Evolutionary conservation across 257 asterid species (phyloP).

Genomic region (Rehmannia glutinosa): DNA sequence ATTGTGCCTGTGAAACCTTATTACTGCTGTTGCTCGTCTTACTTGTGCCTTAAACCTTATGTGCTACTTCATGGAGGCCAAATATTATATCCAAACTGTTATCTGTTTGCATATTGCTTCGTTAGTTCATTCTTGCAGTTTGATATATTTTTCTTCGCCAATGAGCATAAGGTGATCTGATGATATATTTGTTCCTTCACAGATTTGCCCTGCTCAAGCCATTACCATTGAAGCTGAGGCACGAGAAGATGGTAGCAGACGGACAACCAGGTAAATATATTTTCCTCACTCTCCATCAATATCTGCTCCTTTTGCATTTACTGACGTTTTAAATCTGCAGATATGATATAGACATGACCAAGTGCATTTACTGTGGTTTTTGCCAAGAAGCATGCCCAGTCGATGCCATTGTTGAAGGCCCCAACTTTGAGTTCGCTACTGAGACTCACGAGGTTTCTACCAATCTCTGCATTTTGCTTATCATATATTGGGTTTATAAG

Average conservation of each 20-base stretch:
- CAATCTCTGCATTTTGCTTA: neutral
- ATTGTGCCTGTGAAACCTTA: neutral
- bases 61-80: neutral
- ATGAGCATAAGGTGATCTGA: neutral
- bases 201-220: slow-evolving; percentile 97
- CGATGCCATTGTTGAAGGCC: slow-evolving; percentile 97
- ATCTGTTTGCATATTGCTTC: neutral
- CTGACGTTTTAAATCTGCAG: slow-evolving; percentile 32
- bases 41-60: neutral
- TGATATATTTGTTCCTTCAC: neutral
- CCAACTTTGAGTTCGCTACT: slow-evolving; percentile 92
- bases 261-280: slow-evolving; percentile 72
- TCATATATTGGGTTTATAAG: neutral
- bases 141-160: neutral
- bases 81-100: neutral
- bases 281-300: neutral
- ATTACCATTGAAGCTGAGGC: slow-evolving; percentile 95
- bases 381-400: slow-evolving; percentile 99
- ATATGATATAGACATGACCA: slow-evolving; percentile 95
- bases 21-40: neutral
- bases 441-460: slow-evolving; percentile 80
- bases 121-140: neutral
- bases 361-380: slow-evolving; percentile 93
- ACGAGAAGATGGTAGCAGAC: slow-evolving; percentile 95
- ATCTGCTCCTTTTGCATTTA: neutral